Base-by-base conservation (phyloP, 202 grass and related monocot species). In the Musa balbisiana region DNA sequence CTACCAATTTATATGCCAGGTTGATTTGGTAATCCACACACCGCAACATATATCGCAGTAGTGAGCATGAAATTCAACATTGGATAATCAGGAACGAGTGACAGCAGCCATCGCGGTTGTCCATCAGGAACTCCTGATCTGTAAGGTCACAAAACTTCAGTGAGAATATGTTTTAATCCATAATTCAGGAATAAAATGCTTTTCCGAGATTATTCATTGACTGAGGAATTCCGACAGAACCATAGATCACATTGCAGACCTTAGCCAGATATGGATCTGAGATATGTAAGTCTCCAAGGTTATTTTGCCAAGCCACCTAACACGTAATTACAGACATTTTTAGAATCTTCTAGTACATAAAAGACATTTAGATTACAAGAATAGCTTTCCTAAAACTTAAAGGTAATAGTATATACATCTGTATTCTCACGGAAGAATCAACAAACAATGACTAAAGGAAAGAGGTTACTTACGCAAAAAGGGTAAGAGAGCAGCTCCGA, bases 41-140 rank as follows among this genome's bases (percentile, higher is more conserved):
- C 95, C 82, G 54, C 83, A 78, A 95, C 89, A 82, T 99, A 99
- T 85, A 99, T 79, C 22, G 87, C 89, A 59, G 95, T 99, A 76
- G 91, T 99, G 69, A 99, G 89, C 95, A 99, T 99, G 85, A 94
- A 99, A 60, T 99, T 99, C 52, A 99, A 89, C 74, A 99, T 67
- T 62, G 95, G 95, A 51, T 99, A 99, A 80, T 80, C 85, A 78
- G 95, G 91, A 53, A 99, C 83, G 83, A 99, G 80, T 53, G 88
- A 82, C 55, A 99, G 85, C 49, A 99, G 73, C 91, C 89, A 94
- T 64, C 89, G 89, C 11, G 95, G 95, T 77, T 99, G 91, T 15
- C 91, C 95, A 79, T 99, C 84, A 70, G 95, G 91, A 26, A 92
- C 89, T 62, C 73, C 83, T 74, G 95, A 99, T 91, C 91, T 99